Base-by-base conservation (phyloP, 2,329 filamentous ascomycete species). In the Pseudogymnoascus sp. region DNA sequence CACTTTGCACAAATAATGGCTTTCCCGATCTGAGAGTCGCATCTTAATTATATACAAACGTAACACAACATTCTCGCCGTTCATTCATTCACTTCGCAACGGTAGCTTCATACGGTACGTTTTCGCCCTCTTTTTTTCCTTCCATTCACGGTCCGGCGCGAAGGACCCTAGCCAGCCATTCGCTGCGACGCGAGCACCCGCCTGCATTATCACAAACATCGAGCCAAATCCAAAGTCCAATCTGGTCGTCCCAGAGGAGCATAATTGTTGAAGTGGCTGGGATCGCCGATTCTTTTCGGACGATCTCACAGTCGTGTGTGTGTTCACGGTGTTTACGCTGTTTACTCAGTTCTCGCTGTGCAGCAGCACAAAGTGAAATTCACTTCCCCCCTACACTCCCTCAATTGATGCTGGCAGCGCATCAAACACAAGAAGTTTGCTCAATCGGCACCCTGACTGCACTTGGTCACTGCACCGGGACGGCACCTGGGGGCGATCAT, bases 271-370 rank as follows among this genome's bases (percentile, higher is more conserved):
- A 14, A 53, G n/a, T 31, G 25, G 47, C n/a, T 18, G n/a, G 47
- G 47, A 53, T 53, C 47, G 47, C 47, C 47, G 47, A 53, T 53
- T 53, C 47, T 53, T 53, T 25, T 47, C 21, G 10, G 47, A 53
- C 10, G 21, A 25, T 23, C 14, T 31, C 23, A 28, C 21, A 12
- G 38, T 47, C 42, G 40, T 25, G 40, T 28, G 40, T 25, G 40
- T 28, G 12, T 53, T 31, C 10, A 31, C 25, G 25, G 25, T 31
- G 25, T 53, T 31, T 31, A 16, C 47, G 42, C 11, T 23, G 42
- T 44, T 18, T 42, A 28, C 23, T 2, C 10, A 12, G n/a, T 12
- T 6, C 25, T 28, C 44, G n/a, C 47, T 50, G 44, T 50, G 12
- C 28, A 31, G 28, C 44, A 53, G 47, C 47, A 31, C 47, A 7